phyloP scores from a whole-genome alignment of 1,284 basidiomycete genomes.

The Schizopora paradoxa region DNA sequence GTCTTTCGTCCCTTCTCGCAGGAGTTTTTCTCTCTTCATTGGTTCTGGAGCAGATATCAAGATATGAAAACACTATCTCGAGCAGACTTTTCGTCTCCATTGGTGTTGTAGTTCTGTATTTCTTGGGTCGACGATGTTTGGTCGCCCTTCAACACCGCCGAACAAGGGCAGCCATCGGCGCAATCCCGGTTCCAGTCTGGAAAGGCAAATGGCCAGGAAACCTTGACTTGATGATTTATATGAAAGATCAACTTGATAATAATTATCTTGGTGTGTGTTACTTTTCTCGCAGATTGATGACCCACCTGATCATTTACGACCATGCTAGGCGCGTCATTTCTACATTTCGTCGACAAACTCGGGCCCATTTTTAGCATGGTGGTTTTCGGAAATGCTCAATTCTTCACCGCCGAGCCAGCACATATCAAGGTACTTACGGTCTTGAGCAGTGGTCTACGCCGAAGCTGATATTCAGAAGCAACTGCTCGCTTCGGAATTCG shows the following conservation, averaged over 20 bases:
- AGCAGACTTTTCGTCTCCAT: no score
- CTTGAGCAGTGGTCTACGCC: background rate
- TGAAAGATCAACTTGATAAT: background rate
- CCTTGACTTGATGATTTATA: background rate
- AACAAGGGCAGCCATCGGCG: background rate
- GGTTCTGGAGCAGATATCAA: no score
- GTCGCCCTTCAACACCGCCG: no score
- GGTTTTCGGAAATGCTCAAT: background rate
- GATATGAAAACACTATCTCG: no score
- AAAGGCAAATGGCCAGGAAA: constrained; percentile 1
- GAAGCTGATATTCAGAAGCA: background rate
- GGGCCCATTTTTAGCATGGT: background rate
- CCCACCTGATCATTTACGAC: background rate
- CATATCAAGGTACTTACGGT: constrained; percentile 1
- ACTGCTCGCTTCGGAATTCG: constrained; percentile 22
- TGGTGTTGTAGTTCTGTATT: no score
- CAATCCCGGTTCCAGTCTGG: background rate
- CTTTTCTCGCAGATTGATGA: no score
- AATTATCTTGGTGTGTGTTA: background rate
- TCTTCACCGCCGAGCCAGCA: background rate
- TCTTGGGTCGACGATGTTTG: no score
- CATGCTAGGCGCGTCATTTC: background rate
- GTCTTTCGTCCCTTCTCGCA: no score
- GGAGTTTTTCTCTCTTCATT: no score
- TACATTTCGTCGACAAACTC: background rate